Conservation (phyloP, 345 rosid species). For the Salix viminalis region DNA sequence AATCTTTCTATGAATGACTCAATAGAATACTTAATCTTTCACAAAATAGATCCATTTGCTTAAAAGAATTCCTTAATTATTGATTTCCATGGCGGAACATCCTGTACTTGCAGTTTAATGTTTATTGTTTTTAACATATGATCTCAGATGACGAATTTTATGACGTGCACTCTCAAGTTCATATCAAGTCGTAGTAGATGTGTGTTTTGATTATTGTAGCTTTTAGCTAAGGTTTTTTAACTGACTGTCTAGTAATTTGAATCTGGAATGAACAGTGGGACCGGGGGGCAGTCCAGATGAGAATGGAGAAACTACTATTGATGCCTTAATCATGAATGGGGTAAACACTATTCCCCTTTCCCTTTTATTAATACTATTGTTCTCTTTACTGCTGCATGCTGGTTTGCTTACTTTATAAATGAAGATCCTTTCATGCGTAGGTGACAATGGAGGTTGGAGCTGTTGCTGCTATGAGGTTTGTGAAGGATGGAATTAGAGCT, state of each 20-base stretch:
- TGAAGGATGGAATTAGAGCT: conserved; percentile 91
- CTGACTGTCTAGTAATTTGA: conserved; percentile 3
- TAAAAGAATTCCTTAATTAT: not conserved
- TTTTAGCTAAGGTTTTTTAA: not conserved
- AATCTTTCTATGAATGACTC: too few species aligned
- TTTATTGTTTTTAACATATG: not conserved
- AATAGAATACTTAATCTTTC: not conserved
- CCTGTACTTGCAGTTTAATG: not conserved
- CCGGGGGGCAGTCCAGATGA: conserved; percentile 99
- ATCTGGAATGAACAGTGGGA: conserved; percentile 56
- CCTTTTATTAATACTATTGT: not conserved
- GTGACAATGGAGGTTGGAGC: conserved; percentile 99
- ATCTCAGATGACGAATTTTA: not conserved
- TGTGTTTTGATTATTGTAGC: not conserved
- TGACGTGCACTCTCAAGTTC: not conserved
- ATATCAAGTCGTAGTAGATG: not conserved
- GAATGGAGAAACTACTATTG: conserved; percentile 90
- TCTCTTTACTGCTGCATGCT: conserved; percentile 3
- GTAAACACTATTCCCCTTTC: conserved; percentile 31
- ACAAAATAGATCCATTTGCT: not conserved
- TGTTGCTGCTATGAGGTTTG: conserved; percentile 91
- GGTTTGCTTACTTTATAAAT: conserved; percentile 9
- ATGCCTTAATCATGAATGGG: conserved; percentile 92
- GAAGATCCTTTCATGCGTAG: conserved; percentile 36
- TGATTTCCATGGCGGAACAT: not conserved